Percentiles rank a stretch among this genome's conserved stretches.
phyloP scores from a whole-genome alignment of 345 rosid species.

The Isatis tinctoria region DNA sequence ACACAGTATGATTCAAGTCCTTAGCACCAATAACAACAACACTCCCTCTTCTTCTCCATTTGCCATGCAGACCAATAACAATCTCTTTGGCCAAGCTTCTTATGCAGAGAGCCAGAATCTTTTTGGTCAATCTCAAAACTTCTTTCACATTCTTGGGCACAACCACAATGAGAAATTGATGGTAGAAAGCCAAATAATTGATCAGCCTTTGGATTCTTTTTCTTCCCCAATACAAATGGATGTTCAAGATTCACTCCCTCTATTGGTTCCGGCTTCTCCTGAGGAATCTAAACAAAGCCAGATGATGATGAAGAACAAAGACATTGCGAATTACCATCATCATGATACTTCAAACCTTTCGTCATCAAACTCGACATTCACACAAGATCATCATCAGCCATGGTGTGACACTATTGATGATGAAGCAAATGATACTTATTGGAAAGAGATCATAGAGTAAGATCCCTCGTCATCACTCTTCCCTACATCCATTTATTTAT shows the following conservation, averaged over 20 bases:
- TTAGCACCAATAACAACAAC: constrained; percentile 20
- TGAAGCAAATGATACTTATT: constrained; percentile 46
- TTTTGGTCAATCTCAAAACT: constrained; percentile 30
- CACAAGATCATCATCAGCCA: constrained; percentile 41
- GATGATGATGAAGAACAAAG: constrained; percentile 20
- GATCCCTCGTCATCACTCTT: not conserved
- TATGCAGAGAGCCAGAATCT: constrained; percentile 26
- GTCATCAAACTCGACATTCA: constrained; percentile 49
- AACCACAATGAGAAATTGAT: constrained; percentile 23
- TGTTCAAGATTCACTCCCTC: constrained; percentile 37
- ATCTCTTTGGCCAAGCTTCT: constrained; percentile 26
- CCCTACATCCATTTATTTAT: too few relatives aligned
- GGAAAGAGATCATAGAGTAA: constrained; percentile 64
- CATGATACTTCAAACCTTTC: constrained; percentile 42
- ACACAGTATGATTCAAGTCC: constrained; percentile 42
- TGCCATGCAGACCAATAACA: constrained; percentile 32
- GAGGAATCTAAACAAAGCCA: constrained; percentile 25
- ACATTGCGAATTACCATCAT: not conserved
- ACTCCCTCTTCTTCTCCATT: constrained; percentile 5
- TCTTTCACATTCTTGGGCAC: constrained; percentile 31
- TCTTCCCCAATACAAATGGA: constrained; percentile 4
- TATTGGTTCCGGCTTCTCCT: constrained; percentile 44
- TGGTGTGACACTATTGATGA: constrained; percentile 39
- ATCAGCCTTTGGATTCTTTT: constrained; percentile 25
- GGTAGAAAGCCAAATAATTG: not conserved